A percentile compares a stretch with the other conserved stretches of the same genome.
phyloP scores from a whole-genome alignment of 2,329 filamentous ascomycete genomes.

The Pseudogymnoascus pannorum region DNA sequence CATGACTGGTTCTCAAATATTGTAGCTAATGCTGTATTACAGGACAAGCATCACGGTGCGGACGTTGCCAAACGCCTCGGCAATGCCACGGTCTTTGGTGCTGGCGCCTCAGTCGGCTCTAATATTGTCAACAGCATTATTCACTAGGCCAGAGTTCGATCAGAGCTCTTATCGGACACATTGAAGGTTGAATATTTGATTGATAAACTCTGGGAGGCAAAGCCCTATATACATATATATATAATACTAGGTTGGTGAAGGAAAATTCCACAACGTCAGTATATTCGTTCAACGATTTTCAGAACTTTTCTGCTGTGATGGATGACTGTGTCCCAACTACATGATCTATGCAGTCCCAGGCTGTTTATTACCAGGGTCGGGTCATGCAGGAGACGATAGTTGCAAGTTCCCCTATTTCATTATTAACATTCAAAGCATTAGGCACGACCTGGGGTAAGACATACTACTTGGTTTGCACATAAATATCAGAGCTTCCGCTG shows the following conservation, averaged over 20 bases:
- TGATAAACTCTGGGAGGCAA: not conserved
- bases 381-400: not conserved
- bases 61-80: not conserved
- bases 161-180: constrained; percentile 27
- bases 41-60: not conserved
- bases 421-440: constrained; percentile 35
- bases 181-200: not conserved
- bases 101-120: not conserved
- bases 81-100: not conserved
- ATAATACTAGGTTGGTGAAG: not conserved
- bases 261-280: not conserved
- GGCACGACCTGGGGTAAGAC: constrained; percentile 31
- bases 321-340: not conserved
- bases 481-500: constrained; percentile 39
- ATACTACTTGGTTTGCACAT: not conserved
- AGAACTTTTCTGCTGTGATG: not conserved
- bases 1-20: not conserved
- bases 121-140: not conserved
- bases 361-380: no score
- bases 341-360: not conserved
- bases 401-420: not conserved
- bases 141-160: constrained; percentile 28
- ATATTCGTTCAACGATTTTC: not conserved
- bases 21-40: not conserved
- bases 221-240: not conserved